Base-by-base conservation (phyloP, 306 rosid species). In the Cucurbita argyrosperma region DNA sequence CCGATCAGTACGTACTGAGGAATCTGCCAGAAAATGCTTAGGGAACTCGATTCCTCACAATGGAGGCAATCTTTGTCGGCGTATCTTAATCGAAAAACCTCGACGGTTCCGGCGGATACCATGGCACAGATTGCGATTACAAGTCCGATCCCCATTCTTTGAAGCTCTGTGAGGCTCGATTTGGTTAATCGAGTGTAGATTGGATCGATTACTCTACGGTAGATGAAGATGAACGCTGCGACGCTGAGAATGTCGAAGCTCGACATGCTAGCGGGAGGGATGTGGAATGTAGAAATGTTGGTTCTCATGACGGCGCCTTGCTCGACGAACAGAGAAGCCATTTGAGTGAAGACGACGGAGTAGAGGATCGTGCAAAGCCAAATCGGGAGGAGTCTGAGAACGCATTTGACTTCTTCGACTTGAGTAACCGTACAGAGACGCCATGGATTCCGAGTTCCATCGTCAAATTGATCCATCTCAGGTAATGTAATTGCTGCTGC, bases 231-330 rank as follows among this genome's bases (percentile, higher is more conserved):
- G 82, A 89, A 83, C 30, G 80, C 63, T 0, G 88, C 90, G 3
- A 91, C 97, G 10, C 96, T 88, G 43, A 87, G 86, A 21, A 91
- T 91, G 82, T 91, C 97, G 12, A 91, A 91, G 77, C 88, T 65
- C 7, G 97, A 89, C 97, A 91, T 91, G 86, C 96, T 85, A 67
- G 97, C 97, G 0, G 96, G 97, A 18, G 96, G 97, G 63, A 90
- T 76, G 64, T 87, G 82, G 78, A 91, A 91, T 46, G 70, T 50
- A n/a, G 88, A 80, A 5, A 91, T 42, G 64, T 59, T 77, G 16
- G 90, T 87, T 39, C 86, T 81, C 97, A 90, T 90, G 18, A 79
- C 86, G 42, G 86, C 90, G 49, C 97, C 97, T 88, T 90, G 97
- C 72, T 87, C 97, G 50, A 90, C 92, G 78, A 90, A 90, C 42